A percentile compares a stretch with the other conserved stretches of the same genome.
These are phyloP conservation scores for Komagataella pseudopastoris DNA, from an alignment of 805 yeast genomes.

Conservation along the genomic window DNA sequence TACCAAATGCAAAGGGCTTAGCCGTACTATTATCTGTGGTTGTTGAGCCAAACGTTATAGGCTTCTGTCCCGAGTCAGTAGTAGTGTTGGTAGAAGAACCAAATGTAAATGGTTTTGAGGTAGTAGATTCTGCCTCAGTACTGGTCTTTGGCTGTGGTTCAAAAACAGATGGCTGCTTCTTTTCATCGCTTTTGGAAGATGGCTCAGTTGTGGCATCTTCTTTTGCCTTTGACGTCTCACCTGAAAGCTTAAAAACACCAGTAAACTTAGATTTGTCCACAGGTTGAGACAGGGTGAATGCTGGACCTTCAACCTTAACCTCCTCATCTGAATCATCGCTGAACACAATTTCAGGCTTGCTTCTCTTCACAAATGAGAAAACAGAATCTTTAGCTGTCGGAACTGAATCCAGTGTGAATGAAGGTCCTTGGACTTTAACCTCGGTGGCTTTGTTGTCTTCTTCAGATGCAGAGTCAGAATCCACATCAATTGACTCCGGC, in stretches of 20 bases:
- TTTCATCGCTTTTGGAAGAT: background rate
- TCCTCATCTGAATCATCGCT: conserved; percentile 48
- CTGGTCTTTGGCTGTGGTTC: background rate
- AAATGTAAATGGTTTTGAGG: conserved; percentile 14
- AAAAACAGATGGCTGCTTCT: background rate
- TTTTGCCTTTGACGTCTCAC: conserved; percentile 6
- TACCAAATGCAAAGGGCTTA: conserved; percentile 15
- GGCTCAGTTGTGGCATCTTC: background rate
- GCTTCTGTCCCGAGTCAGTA: background rate
- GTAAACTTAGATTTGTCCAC: conserved; percentile 15
- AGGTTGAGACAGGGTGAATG: conserved; percentile 32
- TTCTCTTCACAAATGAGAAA: conserved; percentile 28
- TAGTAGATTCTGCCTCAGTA: conserved; percentile 1
- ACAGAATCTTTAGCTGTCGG: conserved; percentile 38
- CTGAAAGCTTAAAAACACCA: conserved; percentile 16
- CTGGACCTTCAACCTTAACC: conserved; percentile 61
- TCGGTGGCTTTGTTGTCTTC: conserved; percentile 19
- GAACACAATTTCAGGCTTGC: conserved; percentile 14
- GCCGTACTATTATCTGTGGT: conserved; percentile 4
- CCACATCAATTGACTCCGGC: conserved; percentile 5
- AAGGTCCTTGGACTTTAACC: conserved; percentile 59
- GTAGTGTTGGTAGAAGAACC: conserved; percentile 7
- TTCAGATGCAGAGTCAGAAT: conserved; percentile 26
- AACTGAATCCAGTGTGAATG: conserved; percentile 32
- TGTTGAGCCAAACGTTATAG: background rate